phyloP scores from a whole-genome alignment of 148 eudicot species.

The Rhododendron molle region DNA sequence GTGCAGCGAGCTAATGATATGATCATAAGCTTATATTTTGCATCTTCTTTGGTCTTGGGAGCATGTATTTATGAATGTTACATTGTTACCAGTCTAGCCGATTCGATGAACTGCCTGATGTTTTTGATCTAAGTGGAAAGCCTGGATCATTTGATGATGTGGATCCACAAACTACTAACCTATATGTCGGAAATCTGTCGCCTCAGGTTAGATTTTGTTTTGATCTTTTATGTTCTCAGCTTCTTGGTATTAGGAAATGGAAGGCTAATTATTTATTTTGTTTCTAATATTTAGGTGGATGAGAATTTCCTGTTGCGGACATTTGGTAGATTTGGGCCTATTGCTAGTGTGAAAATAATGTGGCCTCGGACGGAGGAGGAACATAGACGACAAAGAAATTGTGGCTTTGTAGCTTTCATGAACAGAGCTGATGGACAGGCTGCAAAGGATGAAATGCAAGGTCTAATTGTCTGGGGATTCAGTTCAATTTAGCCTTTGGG shows the following conservation, averaged over 20 bases:
- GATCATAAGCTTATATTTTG: not conserved
- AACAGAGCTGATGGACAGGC: slow-evolving; percentile 97
- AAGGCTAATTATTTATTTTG: slow-evolving; percentile 3
- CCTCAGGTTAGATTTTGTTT: slow-evolving; percentile 63
- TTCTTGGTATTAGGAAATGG: slow-evolving; percentile 5
- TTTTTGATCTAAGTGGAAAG: slow-evolving; percentile 82
- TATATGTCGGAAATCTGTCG: slow-evolving; percentile 90
- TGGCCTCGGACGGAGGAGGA: slow-evolving; percentile 99
- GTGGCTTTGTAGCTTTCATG: slow-evolving; percentile 99
- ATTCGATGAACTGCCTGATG: slow-evolving; percentile 92
- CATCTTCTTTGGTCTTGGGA: not conserved
- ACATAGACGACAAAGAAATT: slow-evolving; percentile 81
- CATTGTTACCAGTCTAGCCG: slow-evolving; percentile 60
- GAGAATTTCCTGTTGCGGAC: slow-evolving; percentile 95
- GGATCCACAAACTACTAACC: slow-evolving; percentile 97
- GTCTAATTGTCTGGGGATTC: slow-evolving; percentile 26
- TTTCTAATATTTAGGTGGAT: slow-evolving; percentile 61
- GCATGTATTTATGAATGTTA: slow-evolving; percentile 3
- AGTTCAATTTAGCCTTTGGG: not conserved
- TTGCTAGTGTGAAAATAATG: slow-evolving; percentile 99
- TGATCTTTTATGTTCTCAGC: not conserved
- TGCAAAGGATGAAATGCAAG: slow-evolving; percentile 99
- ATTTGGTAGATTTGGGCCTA: slow-evolving; percentile 98
- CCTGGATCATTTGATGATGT: slow-evolving; percentile 95
- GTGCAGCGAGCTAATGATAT: too few relatives aligned